These are phyloP conservation scores for Aschersonia sp. DNA, from an alignment of 2,329 filamentous ascomycete genomes.

Conservation along the genomic window DNA sequence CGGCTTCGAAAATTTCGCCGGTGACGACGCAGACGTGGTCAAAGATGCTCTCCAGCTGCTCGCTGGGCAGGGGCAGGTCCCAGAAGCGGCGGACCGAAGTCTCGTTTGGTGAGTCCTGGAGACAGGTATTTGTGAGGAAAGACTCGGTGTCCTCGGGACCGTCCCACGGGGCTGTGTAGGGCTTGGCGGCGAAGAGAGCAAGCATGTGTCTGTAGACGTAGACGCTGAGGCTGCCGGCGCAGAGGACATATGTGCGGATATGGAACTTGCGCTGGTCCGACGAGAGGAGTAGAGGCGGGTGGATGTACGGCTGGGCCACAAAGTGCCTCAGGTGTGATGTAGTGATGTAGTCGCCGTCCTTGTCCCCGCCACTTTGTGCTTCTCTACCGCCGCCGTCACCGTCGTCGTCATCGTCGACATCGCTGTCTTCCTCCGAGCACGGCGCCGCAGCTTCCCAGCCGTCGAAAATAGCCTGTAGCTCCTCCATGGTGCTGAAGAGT, in stretches of 20 bases:
- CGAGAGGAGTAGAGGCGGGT: slow-evolving; percentile 58
- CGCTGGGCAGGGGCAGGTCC: slow-evolving; percentile 35
- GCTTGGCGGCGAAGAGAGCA: slow-evolving; percentile 69
- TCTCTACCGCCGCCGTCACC: slow-evolving; percentile 10
- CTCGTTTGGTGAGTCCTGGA: slow-evolving; percentile 49
- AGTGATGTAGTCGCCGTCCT: slow-evolving; percentile 44
- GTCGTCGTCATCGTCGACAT: slow-evolving; percentile 42
- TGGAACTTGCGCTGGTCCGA: slow-evolving; percentile 76
- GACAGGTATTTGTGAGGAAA: slow-evolving; percentile 91
- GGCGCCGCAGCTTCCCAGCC: slow-evolving; percentile 59
- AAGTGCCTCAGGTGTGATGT: slow-evolving; percentile 92
- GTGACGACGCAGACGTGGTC: slow-evolving; percentile 60
- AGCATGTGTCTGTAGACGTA: slow-evolving; percentile 88
- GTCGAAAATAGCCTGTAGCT: slow-evolving; percentile 80
- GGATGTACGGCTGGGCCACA: slow-evolving; percentile 87
- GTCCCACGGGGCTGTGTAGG: slow-evolving; percentile 53
- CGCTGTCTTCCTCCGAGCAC: slow-evolving; percentile 36
- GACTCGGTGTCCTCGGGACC: slow-evolving; percentile 41
- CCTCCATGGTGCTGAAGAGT: slow-evolving; percentile 71
- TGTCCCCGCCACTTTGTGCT: slow-evolving; percentile 3
- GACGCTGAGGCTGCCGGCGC: slow-evolving; percentile 61
- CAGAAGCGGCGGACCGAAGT: slow-evolving; percentile 65
- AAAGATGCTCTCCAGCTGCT: slow-evolving; percentile 51
- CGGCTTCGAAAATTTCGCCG: slow-evolving; percentile 72
- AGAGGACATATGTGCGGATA: slow-evolving; percentile 81